Percentiles rank a stretch among this genome's conserved stretches.
Conservation (phyloP, 2,329 filamentous ascomycete genomes). For the Escovopsis sp. region DNA sequence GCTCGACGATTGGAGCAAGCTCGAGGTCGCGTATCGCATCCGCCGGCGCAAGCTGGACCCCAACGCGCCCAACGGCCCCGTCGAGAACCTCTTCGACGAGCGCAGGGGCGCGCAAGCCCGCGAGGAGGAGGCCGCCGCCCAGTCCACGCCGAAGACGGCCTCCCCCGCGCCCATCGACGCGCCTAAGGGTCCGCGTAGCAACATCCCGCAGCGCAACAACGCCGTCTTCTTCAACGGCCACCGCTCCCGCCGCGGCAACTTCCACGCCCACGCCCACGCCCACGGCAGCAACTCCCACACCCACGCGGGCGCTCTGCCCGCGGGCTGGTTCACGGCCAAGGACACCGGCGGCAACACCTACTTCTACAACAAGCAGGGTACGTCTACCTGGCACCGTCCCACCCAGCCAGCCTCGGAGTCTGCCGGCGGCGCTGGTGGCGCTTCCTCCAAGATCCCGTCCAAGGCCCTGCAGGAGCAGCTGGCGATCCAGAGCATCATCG, state of each 20-base stretch:
- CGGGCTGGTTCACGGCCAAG: slow-evolving; percentile 73
- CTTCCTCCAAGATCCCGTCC: slow-evolving; percentile 47
- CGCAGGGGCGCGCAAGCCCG: slow-evolving; percentile 36
- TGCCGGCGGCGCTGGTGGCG: slow-evolving; percentile 34
- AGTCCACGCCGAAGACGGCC: slow-evolving; percentile 23
- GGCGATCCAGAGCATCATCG: slow-evolving; percentile 68
- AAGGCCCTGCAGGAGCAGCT: slow-evolving; percentile 50
- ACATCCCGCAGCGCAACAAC: slow-evolving; percentile 35
- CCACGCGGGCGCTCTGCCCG: slow-evolving; percentile 51
- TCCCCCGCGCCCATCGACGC: slow-evolving; percentile 33
- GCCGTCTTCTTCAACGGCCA: slow-evolving; percentile 32
- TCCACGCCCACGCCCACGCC: slow-evolving; percentile 30
- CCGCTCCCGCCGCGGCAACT: slow-evolving; percentile 38
- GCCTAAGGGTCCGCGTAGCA: slow-evolving; percentile 46
- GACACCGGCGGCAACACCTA: slow-evolving; percentile 60
- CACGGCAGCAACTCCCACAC: slow-evolving; percentile 40
- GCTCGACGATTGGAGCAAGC: slow-evolving; percentile 71
- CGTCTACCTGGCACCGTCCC: slow-evolving; percentile 70
- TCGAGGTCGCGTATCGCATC: slow-evolving; percentile 86
- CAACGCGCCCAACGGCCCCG: slow-evolving; percentile 43
- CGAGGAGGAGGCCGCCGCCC: slow-evolving; percentile 23
- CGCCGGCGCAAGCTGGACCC: slow-evolving; percentile 75
- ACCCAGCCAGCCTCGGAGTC: slow-evolving; percentile 39
- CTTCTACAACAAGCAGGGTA: slow-evolving; percentile 68
- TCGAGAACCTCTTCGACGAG: slow-evolving; percentile 43